Base-by-base conservation (phyloP, 148 eudicot species). In the Hydrangea macrophylla region DNA sequence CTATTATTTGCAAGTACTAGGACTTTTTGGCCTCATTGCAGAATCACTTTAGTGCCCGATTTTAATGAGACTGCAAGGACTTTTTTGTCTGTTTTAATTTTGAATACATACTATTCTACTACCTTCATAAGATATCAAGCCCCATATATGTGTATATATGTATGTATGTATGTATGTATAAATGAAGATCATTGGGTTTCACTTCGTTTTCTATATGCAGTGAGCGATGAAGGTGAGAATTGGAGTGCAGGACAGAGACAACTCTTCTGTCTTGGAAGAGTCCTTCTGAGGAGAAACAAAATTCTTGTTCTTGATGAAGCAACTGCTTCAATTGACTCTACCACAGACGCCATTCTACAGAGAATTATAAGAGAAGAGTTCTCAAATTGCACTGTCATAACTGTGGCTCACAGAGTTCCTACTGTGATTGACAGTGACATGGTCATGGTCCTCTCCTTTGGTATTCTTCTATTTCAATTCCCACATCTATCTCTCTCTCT, bases 371-470 rank as follows among this genome's bases (percentile, higher is more conserved):
- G 88, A 60, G 82, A 79, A 31, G 90, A 88, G 48, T 85, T 88
- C 63, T 64, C 84, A 3, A 67, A 78, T 7, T 88, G 90, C 66
- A 88, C 88, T 1, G 83, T 85, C 17, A 71, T 88, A 48, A 85
- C 88, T 24, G 84, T 88, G 5, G 93, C 93, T 35, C 93, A 88
- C 72, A 77, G 88, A 66, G 82, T 88, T 58, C 93, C 93, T 20
- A 79, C 90, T 5, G 86, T 88, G 2, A 78, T 83, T 23, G 92
- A 85, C 62, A 81, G 89, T 39, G 85, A 81, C 72, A 85, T 73
- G 89, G 89, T 83, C 67, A 78, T 85, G 88, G 83, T 86, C 68
- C 83, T 91, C 27, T 86, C 92, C 69, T 81, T 75, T 48, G 94
- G 93, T 90, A 85, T 53, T 79, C 23, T 62, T 75, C 37, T 45